These are phyloP conservation scores for Fraxinus velutina DNA, from an alignment of 305 asterid species.

Conservation along the genomic window DNA sequence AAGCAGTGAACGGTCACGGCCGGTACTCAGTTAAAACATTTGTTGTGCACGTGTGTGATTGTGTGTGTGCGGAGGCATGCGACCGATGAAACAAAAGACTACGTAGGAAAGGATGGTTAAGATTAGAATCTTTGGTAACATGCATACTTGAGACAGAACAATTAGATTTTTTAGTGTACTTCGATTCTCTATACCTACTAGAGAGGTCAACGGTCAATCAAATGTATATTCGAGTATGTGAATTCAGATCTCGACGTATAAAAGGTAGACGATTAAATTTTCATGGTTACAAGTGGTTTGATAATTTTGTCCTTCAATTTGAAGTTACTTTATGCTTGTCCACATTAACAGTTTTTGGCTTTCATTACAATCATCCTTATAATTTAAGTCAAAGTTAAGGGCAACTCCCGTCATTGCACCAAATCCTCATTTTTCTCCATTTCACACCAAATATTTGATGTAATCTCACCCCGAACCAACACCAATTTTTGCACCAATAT, in stretches of 20 bases:
- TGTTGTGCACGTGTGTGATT: constrained; percentile 20
- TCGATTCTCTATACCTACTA: constrained; percentile 9
- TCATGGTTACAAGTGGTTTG: not conserved
- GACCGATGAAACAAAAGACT: not conserved
- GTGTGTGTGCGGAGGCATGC: not conserved
- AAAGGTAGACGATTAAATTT: no score
- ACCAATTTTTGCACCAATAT: no score
- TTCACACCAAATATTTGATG: no score
- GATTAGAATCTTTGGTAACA: constrained; percentile 16
- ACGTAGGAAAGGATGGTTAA: constrained; percentile 2
- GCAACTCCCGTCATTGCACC: no score
- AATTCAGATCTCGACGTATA: not conserved
- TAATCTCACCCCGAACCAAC: no score
- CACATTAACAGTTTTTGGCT: not conserved
- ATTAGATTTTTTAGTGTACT: not conserved
- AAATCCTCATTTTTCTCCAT: no score
- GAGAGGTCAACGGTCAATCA: constrained; percentile 11
- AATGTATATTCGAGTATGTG: not conserved
- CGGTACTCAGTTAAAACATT: constrained; percentile 25
- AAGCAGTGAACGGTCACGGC: constrained; percentile 52
- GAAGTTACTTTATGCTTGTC: not conserved
- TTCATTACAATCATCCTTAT: no score
- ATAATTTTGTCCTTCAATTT: no score
- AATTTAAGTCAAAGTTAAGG: no score
- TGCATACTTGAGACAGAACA: not conserved